Base-by-base conservation (phyloP, 805 yeast genomes). In the Metschnikowia aberdeeniae region DNA sequence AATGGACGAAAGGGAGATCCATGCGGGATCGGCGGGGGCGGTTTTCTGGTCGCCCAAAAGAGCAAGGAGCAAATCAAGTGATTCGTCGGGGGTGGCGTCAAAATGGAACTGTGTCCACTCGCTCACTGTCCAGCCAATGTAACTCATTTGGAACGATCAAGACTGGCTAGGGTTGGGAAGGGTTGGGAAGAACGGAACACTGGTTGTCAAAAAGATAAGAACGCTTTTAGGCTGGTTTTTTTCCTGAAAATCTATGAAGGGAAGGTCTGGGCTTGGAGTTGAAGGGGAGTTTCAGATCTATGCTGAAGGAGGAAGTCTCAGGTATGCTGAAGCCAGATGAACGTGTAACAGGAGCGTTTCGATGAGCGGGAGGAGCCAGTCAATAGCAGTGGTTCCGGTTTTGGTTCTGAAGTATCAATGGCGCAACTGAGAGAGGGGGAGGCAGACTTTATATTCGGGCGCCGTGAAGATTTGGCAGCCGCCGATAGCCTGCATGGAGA, bases 81-180 rank as follows among this genome's bases (percentile, higher is more conserved):
- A 87, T 40, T 76, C 77, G 12, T 73, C 76, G 10, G 86, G 82
- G 3, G 86, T 74, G 14, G 83, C 66, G 34, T 73, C 73, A 56
- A 63, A 67, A 62, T 89, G 95, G 73, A 78, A 86, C 20, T 75
- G 64, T 32, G 74, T 67, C 97, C 97, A 90, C 52, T 90, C 87
- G 20, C 74, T 63, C 34, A 86, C 75, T 10, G 95, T 80, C 96
- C 96, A 89, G 32, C 95, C 96, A 34, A 42, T 24, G 49, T 47
- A 50, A 20, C 26, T 26, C 40, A 45, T 46, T 30, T 34, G 36
- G 26, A 22, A 22, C 8, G 8, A 17, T 17, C 17, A 17, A 17
- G 17, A 17, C 17, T n/a, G n/a, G n/a, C n/a, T 17, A 17, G 17
- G 17, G 17, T 17, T 17, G 17, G 17, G 17, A 2, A 17, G 17